phyloP scores from a whole-genome alignment of 805 yeast species.

The Lipomyces sp. region DNA sequence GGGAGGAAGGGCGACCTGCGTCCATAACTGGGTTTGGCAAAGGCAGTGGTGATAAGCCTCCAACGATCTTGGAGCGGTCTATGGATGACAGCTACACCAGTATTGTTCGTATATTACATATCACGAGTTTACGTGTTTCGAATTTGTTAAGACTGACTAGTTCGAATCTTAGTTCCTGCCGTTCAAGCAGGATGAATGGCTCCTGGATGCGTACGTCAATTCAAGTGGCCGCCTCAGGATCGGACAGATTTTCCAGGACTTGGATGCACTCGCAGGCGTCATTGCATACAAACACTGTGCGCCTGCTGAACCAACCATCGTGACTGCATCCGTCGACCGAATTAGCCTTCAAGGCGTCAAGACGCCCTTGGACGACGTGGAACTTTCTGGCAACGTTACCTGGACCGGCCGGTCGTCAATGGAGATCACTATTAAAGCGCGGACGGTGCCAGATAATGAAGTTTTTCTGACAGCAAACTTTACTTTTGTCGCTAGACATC shows the following conservation, averaged over 20 bases:
- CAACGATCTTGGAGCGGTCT: slow-evolving; percentile 71
- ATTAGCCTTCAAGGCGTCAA: slow-evolving; percentile 84
- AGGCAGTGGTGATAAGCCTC: slow-evolving; percentile 50
- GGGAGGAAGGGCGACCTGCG: slow-evolving; percentile 74
- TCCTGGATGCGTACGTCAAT: slow-evolving; percentile 85
- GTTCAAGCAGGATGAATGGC: slow-evolving; percentile 79
- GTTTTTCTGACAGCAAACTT: slow-evolving; percentile 87
- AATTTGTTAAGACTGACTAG: not conserved
- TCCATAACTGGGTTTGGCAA: slow-evolving; percentile 44
- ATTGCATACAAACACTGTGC: slow-evolving; percentile 90
- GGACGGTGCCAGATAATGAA: slow-evolving; percentile 70
- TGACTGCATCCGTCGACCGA: slow-evolving; percentile 92
- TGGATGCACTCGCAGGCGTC: slow-evolving; percentile 92
- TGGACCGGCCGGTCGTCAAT: slow-evolving; percentile 95
- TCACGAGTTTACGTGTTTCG: not conserved
- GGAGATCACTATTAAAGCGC: slow-evolving; percentile 92
- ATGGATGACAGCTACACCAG: slow-evolving; percentile 66
- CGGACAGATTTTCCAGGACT: slow-evolving; percentile 92
- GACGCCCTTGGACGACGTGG: slow-evolving; percentile 73
- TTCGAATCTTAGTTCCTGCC: slow-evolving; percentile 58
- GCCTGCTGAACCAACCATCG: slow-evolving; percentile 96
- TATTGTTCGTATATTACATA: slow-evolving; percentile 32
- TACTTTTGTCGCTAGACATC: slow-evolving; percentile 95
- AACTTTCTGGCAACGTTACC: slow-evolving; percentile 87
- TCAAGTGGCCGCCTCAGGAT: slow-evolving; percentile 87